Conservation (phyloP, 176 grass and related monocot species). For the Triticum urartu region DNA sequence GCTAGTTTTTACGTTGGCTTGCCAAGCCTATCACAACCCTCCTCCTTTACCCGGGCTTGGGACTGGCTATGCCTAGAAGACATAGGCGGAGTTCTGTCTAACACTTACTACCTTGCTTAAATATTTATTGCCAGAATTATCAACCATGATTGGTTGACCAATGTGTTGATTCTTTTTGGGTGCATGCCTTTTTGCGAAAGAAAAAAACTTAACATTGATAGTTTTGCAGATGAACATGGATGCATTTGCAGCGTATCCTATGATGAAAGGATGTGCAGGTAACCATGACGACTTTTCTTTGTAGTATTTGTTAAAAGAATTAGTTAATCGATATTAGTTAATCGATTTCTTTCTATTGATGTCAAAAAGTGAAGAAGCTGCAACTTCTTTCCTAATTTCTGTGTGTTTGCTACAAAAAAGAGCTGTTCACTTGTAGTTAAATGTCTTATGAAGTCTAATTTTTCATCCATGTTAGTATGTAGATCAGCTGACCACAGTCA, state of each 20-base stretch:
- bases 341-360: constrained; percentile 16
- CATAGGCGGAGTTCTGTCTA: background rate
- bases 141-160: background rate
- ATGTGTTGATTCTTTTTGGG: background rate
- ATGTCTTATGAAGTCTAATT: background rate
- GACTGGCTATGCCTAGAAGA: too few relatives aligned
- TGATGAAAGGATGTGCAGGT: constrained; percentile 82
- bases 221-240: constrained; percentile 64
- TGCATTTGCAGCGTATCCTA: constrained; percentile 79
- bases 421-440: background rate
- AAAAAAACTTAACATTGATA: constrained; percentile 23
- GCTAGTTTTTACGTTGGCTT: too few relatives aligned
- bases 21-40: too few relatives aligned
- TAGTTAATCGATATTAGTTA: background rate
- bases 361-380: background rate
- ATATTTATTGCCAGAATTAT: background rate
- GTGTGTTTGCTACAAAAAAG: constrained; percentile 3
- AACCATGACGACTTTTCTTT: constrained; percentile 18
- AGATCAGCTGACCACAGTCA: background rate
- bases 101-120: background rate
- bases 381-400: background rate
- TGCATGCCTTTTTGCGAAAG: background rate
- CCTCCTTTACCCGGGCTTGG: too few relatives aligned
- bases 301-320: background rate
- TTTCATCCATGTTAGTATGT: background rate